phyloP scores from a whole-genome alignment of 139 green algal genomes.

The Haematococcus lacustris region DNA sequence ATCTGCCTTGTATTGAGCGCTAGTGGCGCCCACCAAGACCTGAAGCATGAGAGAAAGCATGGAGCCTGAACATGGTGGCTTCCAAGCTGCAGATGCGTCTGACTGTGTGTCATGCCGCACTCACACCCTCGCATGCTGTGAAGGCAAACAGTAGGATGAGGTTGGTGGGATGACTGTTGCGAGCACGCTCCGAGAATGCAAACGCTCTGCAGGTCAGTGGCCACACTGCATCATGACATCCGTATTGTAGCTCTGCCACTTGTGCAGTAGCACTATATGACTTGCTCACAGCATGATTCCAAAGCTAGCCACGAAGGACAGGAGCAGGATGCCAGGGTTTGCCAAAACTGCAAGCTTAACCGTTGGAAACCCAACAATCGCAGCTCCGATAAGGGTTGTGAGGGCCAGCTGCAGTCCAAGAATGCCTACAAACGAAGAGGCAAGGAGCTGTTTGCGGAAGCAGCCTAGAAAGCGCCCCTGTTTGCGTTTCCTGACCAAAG shows the following conservation, averaged over 20 bases:
- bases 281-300: conserved; percentile 3
- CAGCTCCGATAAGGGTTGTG: background rate
- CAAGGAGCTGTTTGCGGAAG: no score
- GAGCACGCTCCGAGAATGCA: background rate
- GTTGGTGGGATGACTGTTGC: background rate
- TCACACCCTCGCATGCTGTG: background rate
- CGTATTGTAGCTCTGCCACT: no score
- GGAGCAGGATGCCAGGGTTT: background rate
- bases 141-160: background rate
- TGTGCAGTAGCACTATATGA: no score
- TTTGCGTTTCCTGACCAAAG: no score
- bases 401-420: background rate
- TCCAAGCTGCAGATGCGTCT: background rate
- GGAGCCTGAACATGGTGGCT: background rate
- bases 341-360: background rate
- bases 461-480: no score
- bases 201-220: no score
- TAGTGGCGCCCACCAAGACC: background rate
- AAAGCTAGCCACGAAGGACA: background rate
- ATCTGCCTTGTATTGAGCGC: background rate
- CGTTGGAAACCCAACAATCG: background rate
- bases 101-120: background rate
- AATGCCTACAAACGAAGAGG: background rate
- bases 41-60: background rate
- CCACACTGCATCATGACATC: no score